A percentile compares a stretch with the other conserved stretches of the same genome.
Conservation (phyloP, 2,329 filamentous ascomycete genomes). For the Ophiostoma himal-ulmi region DNA sequence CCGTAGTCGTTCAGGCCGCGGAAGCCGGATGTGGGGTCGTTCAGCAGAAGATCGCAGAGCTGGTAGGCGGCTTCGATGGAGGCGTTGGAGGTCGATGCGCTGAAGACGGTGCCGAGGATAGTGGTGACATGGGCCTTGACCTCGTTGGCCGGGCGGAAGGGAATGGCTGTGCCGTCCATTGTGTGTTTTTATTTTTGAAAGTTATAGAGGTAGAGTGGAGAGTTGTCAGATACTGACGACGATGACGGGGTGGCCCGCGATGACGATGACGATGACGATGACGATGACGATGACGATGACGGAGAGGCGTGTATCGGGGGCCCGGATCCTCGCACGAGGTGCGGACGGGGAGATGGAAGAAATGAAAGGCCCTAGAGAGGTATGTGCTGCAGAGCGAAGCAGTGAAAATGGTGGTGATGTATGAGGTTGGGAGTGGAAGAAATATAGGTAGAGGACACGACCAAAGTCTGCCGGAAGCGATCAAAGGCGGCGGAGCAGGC, state of each 20-base stretch:
- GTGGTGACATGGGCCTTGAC: constrained; percentile 57
- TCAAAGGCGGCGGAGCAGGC: background rate
- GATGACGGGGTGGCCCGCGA: background rate
- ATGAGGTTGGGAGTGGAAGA: background rate
- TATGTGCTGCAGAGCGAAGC: constrained; percentile 1
- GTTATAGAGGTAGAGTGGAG: constrained; percentile 8
- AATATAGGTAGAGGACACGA: constrained; percentile 4
- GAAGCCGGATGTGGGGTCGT: constrained; percentile 44
- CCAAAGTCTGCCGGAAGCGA: background rate
- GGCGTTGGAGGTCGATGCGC: constrained; percentile 59
- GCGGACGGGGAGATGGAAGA: constrained; percentile 2
- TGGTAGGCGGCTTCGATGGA: constrained; percentile 60
- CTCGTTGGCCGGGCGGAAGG: constrained; percentile 24
- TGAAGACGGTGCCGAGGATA: constrained; percentile 62
- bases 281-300: background rate
- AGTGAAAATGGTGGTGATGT: background rate
- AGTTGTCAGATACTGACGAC: background rate
- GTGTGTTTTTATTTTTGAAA: background rate
- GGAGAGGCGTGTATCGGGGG: background rate
- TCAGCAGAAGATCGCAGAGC: constrained; percentile 54
- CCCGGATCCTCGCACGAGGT: constrained; percentile 15
- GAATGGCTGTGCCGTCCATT: constrained; percentile 26
- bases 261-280: background rate
- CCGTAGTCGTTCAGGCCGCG: constrained; percentile 49
- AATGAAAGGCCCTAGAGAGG: background rate